Evolutionary conservation across 140 eudicot genomes (phyloP).

Genomic region (Senecio squalidus): DNA sequence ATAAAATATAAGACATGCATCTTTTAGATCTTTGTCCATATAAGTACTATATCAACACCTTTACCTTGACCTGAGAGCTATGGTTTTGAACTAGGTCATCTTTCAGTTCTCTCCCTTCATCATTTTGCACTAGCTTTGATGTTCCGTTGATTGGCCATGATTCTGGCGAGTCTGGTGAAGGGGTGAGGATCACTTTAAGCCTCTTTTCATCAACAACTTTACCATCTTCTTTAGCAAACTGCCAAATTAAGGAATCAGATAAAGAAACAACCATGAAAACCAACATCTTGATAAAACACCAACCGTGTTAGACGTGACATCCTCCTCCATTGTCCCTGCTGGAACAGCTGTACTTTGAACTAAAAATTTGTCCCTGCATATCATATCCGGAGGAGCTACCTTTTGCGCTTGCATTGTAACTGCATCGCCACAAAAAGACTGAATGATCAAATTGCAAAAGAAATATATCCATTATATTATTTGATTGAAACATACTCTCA

Average conservation of each 20-base stretch:
- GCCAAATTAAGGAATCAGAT: conserved; percentile 14
- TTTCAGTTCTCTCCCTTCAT: conserved; percentile 20
- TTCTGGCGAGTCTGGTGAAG: conserved; percentile 51
- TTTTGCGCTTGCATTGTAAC: conserved; percentile 74
- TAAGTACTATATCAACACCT: neutral
- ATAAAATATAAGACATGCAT: no score
- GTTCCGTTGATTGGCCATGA: conserved; percentile 48
- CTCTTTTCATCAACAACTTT: conserved; percentile 54
- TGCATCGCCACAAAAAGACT: conserved; percentile 25
- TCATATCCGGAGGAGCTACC: conserved; percentile 55
- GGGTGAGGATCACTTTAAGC: conserved; percentile 55
- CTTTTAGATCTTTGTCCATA: conserved; percentile 20
- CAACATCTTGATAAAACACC: conserved; percentile 3
- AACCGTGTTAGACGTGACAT: conserved; percentile 62
- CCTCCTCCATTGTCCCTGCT: conserved; percentile 52
- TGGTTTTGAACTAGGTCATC: conserved; percentile 27
- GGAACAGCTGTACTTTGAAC: conserved; percentile 56
- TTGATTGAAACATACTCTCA: neutral
- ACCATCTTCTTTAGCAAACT: conserved; percentile 64
- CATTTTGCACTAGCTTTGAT: conserved; percentile 21
- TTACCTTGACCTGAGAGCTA: conserved; percentile 32
- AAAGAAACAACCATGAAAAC: neutral
- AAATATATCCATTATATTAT: conserved; percentile 9
- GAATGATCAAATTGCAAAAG: conserved; percentile 3
- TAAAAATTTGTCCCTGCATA: conserved; percentile 74